Percentiles rank a stretch among this genome's conserved stretches.
phyloP scores from a whole-genome alignment of 2,329 filamentous ascomycete genomes.

The Colletotrichum lentis region DNA sequence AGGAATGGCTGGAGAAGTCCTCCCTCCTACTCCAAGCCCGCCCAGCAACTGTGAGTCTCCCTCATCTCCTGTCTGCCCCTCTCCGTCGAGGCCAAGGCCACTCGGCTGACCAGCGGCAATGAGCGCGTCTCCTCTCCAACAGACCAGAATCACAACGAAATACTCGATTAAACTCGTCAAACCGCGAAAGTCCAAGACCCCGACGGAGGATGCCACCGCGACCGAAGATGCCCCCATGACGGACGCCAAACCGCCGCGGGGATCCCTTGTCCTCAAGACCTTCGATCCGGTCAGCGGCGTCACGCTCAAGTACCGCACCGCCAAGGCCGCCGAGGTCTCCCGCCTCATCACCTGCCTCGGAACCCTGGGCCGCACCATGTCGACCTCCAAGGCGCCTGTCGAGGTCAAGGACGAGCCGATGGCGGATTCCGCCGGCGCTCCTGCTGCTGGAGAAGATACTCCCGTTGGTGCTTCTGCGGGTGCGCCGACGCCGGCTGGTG shows the following conservation, averaged over 20 bases:
- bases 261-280: constrained; percentile 84
- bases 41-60: constrained; percentile 75
- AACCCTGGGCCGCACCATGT: constrained; percentile 73
- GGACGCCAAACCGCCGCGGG: constrained; percentile 62
- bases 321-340: constrained; percentile 88
- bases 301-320: constrained; percentile 89
- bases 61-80: constrained; percentile 4
- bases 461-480: constrained; percentile 1
- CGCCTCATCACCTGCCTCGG: constrained; percentile 81
- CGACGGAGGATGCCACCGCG: constrained; percentile 42
- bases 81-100: neutral
- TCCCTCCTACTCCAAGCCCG: constrained; percentile 84
- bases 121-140: constrained; percentile 35
- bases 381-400: constrained; percentile 53
- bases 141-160: constrained; percentile 93
- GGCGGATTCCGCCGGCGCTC: constrained; percentile 49
- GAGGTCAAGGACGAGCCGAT: constrained; percentile 54
- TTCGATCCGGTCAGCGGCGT: constrained; percentile 84
- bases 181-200: constrained; percentile 41
- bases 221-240: constrained; percentile 45
- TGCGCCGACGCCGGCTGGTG: constrained; percentile 43
- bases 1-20: constrained; percentile 93
- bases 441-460: constrained; percentile 43
- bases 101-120: constrained; percentile 7
- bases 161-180: constrained; percentile 74